phyloP scores from a whole-genome alignment of 2,329 filamentous ascomycete species.

The Mycogone perniciosa region DNA sequence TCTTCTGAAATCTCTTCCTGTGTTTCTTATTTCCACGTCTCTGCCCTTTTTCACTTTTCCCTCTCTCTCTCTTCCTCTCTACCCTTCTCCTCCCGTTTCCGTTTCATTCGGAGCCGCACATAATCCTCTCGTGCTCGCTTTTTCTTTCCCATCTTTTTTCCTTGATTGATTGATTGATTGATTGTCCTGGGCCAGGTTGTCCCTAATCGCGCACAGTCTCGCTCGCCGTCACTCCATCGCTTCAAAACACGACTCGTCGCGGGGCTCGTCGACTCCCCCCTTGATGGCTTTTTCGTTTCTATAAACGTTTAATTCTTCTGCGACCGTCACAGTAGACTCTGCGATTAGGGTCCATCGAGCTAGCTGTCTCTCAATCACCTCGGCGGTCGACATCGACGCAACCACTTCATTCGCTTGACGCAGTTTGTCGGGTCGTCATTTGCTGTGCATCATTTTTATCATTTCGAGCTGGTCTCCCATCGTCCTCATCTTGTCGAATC shows the following conservation, averaged over 20 bases:
- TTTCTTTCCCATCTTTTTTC: slow-evolving; percentile 11
- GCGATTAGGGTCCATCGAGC: neutral
- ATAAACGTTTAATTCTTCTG: slow-evolving; percentile 25
- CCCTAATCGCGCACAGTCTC: slow-evolving; percentile 11
- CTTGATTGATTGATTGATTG: neutral
- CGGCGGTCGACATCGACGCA: slow-evolving; percentile 34
- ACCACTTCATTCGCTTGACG: slow-evolving; percentile 38
- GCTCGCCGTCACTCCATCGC: slow-evolving; percentile 5
- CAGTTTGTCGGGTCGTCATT: slow-evolving; percentile 32
- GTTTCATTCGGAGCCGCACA: slow-evolving; percentile 17
- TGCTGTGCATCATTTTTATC: slow-evolving; percentile 23
- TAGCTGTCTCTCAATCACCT: slow-evolving; percentile 26
- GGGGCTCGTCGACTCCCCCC: slow-evolving; percentile 23
- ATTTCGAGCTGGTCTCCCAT: slow-evolving; percentile 42
- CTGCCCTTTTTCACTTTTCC: slow-evolving; percentile 23
- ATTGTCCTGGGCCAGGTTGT: slow-evolving; percentile 12
- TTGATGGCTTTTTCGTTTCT: slow-evolving; percentile 30
- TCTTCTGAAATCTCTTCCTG: slow-evolving; percentile 26
- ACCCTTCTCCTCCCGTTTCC: slow-evolving; percentile 19
- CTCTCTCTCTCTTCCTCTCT: slow-evolving; percentile 16
- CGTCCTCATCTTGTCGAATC: slow-evolving; percentile 17
- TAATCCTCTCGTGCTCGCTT: slow-evolving; percentile 26
- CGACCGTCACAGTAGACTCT: slow-evolving; percentile 5
- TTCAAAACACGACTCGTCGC: slow-evolving; percentile 9
- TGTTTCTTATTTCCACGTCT: slow-evolving; percentile 18